Evolutionary conservation across 495 filamentous ascomycete species (phyloP).

Genomic region (Acidomyces sp.): DNA sequence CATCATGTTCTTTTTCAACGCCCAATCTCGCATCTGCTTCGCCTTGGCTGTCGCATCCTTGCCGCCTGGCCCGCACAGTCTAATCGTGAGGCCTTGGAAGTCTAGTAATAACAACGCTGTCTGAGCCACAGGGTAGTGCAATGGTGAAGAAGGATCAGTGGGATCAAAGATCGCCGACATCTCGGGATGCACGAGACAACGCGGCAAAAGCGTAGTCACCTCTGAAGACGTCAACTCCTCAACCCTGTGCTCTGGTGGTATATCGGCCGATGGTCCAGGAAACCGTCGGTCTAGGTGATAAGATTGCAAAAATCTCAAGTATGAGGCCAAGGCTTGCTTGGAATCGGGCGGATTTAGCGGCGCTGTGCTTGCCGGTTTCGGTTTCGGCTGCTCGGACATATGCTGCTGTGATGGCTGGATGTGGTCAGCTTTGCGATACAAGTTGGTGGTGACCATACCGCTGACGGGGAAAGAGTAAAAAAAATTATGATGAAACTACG

Average conservation of each 20-base stretch:
- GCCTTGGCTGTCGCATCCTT: slow-evolving; percentile 19
- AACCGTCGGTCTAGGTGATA: too few relatives aligned
- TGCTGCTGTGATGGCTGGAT: not conserved
- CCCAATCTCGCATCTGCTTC: slow-evolving; percentile 22
- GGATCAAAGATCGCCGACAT: slow-evolving; percentile 16
- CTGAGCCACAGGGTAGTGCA: slow-evolving; percentile 23
- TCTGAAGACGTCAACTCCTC: too few relatives aligned
- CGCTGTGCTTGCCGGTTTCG: slow-evolving; percentile 1
- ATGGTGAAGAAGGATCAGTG: slow-evolving; percentile 18
- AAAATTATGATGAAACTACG: too few relatives aligned
- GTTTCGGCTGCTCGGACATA: not conserved
- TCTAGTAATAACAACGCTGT: slow-evolving; percentile 29
- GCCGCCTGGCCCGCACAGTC: slow-evolving; percentile 7
- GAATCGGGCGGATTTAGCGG: slow-evolving; percentile 4
- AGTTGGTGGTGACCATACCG: too few relatives aligned
- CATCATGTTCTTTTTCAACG: slow-evolving; percentile 22
- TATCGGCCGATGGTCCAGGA: too few relatives aligned
- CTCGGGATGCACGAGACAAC: not conserved
- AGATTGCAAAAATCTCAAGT: not conserved
- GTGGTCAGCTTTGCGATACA: too few relatives aligned
- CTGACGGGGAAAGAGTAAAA: too few relatives aligned
- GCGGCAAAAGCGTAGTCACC: too few relatives aligned
- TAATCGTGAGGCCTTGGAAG: slow-evolving; percentile 25
- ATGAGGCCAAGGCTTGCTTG: not conserved
- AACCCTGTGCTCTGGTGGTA: too few relatives aligned